Evolutionary conservation across 1,139 yeast species (phyloP), one percentile per base, ranked within the genome.

Genomic region (Debaryomyces psychrophilus): DNA sequence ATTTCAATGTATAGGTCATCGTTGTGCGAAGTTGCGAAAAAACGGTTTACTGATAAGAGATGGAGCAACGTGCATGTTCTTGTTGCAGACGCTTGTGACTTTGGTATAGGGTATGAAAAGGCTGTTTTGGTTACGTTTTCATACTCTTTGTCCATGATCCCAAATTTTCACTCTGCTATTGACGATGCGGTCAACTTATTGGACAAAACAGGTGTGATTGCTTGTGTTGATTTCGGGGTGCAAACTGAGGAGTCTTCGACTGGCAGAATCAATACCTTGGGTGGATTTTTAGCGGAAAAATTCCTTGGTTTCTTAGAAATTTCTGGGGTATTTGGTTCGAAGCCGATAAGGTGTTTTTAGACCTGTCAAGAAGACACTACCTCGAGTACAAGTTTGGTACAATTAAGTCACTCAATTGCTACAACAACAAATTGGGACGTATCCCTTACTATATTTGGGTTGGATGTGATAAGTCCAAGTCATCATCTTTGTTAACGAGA

Each of bases 301-400:
- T 82, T 51, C 85, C 90, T 33, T 87, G 95, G 95, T 53, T 85
- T 46, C 75, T 81, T 45, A 74, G 95, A 61, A 85, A 88, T 37
- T 87, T 87, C 62, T 87, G 96, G 96, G 77, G 90, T 61, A 72
- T 85, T 45, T 87, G 96, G 96, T 87, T 87, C 65, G 96, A 87
- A 65, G 85, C 87, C 46, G 96, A 87, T 64, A 79, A 85, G 53
- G 95, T 87, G 3, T 85, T 82, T 57, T 75, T 87, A 56, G 95
- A 87, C 60, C 83, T 90, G 33, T 77, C 90, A 5, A 81, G 95
- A 68, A 81, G 96, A 68, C 90, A 85, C 60, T 87, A 87, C 65
- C 76, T 87, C 59, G 96, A 87, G 64, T 87, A 87, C 67, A 79
- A 81, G 56, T 87, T 87, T 58, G 95, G 95, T 37, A 87, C 95